These are phyloP conservation scores for Echites panduratus DNA, from an alignment of 257 asterid genomes.

Conservation along the genomic window DNA sequence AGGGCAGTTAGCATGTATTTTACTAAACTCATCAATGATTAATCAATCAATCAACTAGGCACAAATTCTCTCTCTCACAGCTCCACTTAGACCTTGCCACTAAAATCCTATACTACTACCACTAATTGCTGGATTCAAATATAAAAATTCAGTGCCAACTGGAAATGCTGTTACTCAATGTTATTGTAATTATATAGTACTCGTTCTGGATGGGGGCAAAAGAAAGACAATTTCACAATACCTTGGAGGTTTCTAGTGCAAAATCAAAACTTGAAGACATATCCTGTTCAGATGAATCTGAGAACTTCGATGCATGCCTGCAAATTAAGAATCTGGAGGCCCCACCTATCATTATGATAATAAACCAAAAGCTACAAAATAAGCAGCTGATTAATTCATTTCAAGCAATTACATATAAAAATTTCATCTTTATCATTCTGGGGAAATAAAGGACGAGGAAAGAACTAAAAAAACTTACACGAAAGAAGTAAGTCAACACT, in stretches of 20 bases:
- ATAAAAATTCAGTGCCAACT: neutral
- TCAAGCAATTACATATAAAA: neutral
- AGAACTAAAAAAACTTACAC: conserved; percentile 9
- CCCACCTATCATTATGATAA: conserved; percentile 30
- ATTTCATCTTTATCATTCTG: neutral
- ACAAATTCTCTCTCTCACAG: neutral
- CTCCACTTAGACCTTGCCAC: neutral
- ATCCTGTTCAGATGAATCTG: conserved; percentile 23
- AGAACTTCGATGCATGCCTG: conserved; percentile 31
- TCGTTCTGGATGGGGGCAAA: neutral
- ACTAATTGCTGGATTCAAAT: neutral
- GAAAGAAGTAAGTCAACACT: neutral
- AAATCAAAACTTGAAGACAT: conserved; percentile 20
- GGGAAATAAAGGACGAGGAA: neutral
- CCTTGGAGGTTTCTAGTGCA: conserved; percentile 35
- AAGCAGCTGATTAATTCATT: neutral
- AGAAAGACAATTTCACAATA: conserved; percentile 13
- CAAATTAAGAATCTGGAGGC: conserved; percentile 25
- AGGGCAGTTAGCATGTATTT: too few relatives aligned
- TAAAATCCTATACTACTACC: neutral
- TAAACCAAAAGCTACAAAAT: neutral
- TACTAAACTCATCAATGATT: neutral
- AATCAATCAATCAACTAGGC: neutral
- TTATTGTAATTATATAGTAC: neutral
- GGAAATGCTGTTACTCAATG: neutral